These are phyloP conservation scores for Saccharomycopsis crataegensis DNA, from an alignment of 1,139 yeast species.

Conservation along the genomic window DNA sequence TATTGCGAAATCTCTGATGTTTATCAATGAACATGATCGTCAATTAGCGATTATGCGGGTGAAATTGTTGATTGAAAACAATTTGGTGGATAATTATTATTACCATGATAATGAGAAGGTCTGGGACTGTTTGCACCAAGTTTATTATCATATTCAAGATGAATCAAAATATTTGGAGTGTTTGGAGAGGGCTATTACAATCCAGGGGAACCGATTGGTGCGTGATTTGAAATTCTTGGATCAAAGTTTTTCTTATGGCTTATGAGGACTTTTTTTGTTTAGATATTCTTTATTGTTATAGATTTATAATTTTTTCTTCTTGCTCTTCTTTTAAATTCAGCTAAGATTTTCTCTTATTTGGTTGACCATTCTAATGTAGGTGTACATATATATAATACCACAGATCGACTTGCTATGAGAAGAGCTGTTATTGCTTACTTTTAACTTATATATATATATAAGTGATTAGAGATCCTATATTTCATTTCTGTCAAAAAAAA, in stretches of 20 bases:
- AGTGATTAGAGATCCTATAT: no score
- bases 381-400: no score
- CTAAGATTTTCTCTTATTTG: neutral
- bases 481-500: no score
- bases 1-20: neutral
- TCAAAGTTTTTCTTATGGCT: neutral
- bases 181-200: constrained; percentile 10
- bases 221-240: constrained; percentile 10
- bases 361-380: no score
- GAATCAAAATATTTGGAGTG: constrained; percentile 4
- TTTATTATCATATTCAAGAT: constrained; percentile 13
- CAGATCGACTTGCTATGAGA: no score
- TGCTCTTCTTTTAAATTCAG: neutral
- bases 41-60: constrained; percentile 9
- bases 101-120: constrained; percentile 10
- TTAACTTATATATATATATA: no score
- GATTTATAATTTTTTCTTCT: neutral
- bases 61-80: constrained; percentile 12
- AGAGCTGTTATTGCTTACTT: no score
- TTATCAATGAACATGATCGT: constrained; percentile 9
- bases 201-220: constrained; percentile 11
- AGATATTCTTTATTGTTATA: neutral
- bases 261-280: neutral
- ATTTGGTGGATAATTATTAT: constrained; percentile 13
- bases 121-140: constrained; percentile 10